Evolutionary conservation across 2,329 filamentous ascomycete species (phyloP).

Genomic region (Cladosporium velox): DNA sequence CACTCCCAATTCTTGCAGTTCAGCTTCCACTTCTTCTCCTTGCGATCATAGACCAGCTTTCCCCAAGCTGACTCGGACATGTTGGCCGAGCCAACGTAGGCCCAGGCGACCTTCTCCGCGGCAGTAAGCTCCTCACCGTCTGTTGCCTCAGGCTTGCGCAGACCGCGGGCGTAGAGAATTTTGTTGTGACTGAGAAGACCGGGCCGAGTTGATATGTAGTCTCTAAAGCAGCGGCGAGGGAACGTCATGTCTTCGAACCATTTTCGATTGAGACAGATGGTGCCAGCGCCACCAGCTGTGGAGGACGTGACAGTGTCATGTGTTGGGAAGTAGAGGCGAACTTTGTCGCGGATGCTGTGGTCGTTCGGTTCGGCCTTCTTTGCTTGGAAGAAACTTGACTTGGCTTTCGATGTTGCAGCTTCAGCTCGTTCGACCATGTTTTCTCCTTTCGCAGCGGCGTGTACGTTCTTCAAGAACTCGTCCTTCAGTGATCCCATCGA

Average conservation of each 20-base stretch:
- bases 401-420: conserved; percentile 22
- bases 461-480: conserved; percentile 63
- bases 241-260: conserved; percentile 73
- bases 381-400: conserved; percentile 22
- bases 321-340: conserved; percentile 82
- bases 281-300: conserved; percentile 62
- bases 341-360: conserved; percentile 48
- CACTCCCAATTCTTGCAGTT: conserved; percentile 95
- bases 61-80: conserved; percentile 95
- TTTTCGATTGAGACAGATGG: conserved; percentile 73
- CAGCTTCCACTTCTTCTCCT: conserved; percentile 67
- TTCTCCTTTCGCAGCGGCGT: conserved; percentile 58
- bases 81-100: conserved; percentile 88
- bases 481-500: conserved; percentile 77
- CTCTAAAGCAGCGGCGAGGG: conserved; percentile 69
- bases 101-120: conserved; percentile 60
- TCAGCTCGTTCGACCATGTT: conserved; percentile 25
- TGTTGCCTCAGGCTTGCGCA: conserved; percentile 12
- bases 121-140: conserved; percentile 17
- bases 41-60: conserved; percentile 70
- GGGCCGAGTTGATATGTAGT: conserved; percentile 69
- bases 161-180: conserved; percentile 43
- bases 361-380: conserved; percentile 27
- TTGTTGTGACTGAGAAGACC: conserved; percentile 90
- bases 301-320: conserved; percentile 56